A percentile compares a stretch with the other conserved stretches of the same genome.
These are phyloP conservation scores for Fusarium caatingaense DNA, from an alignment of 2,329 filamentous ascomycete species.

Conservation along the genomic window DNA sequence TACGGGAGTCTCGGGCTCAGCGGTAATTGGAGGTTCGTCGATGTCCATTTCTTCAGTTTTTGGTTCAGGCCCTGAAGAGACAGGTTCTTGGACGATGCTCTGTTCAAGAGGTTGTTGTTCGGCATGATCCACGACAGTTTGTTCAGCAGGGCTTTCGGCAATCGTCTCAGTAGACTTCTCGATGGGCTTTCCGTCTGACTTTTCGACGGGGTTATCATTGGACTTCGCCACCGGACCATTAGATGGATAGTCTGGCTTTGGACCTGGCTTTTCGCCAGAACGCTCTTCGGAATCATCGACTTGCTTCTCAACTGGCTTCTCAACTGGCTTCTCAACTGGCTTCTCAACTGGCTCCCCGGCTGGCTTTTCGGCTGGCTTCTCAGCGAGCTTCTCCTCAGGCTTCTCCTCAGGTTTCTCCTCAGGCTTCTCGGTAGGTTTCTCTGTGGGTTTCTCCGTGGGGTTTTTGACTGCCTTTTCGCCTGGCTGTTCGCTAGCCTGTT, in stretches of 20 bases:
- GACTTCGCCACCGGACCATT: not conserved
- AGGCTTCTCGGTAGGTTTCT: not conserved
- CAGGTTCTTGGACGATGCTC: conserved; percentile 7
- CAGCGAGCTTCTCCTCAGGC: not conserved
- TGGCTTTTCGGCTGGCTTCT: not conserved
- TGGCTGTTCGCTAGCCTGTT: not conserved
- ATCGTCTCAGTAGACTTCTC: not conserved
- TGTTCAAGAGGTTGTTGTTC: not conserved
- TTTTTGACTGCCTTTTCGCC: not conserved
- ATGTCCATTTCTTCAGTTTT: conserved; percentile 58
- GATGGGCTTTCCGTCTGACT: not conserved
- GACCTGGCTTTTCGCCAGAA: not conserved
- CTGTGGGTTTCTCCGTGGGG: not conserved
- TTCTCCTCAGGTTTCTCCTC: not conserved
- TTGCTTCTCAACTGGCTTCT: not conserved
- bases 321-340: not conserved
- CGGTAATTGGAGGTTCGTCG: conserved; percentile 42
- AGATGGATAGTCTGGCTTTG: not conserved
- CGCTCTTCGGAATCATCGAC: not conserved
- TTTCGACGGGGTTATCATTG: conserved; percentile 2
- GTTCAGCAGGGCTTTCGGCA: not conserved
- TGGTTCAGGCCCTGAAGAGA: conserved; percentile 44
- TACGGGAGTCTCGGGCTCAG: conserved; percentile 12
- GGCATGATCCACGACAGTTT: not conserved
- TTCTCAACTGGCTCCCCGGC: not conserved